Conservation (phyloP, 441 rosid genomes). For the Corymbia citriodora region DNA sequence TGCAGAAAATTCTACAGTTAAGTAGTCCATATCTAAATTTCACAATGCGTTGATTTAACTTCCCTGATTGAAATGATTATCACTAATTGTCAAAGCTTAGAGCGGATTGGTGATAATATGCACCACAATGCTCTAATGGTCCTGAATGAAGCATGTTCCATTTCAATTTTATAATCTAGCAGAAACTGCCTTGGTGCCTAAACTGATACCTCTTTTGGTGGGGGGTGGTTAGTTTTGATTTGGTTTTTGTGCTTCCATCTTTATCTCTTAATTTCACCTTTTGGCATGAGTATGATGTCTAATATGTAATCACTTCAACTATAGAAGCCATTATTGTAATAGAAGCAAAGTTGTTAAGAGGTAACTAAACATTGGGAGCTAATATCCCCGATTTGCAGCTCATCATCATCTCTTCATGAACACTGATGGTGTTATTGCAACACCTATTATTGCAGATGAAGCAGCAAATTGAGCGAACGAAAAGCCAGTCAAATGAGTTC, state of each 20-base stretch:
- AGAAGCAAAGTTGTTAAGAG: not conserved
- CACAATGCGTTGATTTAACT: not conserved
- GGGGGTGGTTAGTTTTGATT: not conserved
- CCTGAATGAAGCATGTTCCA: not conserved
- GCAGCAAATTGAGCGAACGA: slow-evolving; percentile 36
- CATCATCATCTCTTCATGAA: not conserved
- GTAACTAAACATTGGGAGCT: not conserved
- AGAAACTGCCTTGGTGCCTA: not conserved
- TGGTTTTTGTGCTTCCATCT: not conserved
- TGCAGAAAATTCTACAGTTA: slow-evolving; percentile 45
- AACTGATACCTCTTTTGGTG: not conserved
- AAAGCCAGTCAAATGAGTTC: slow-evolving; percentile 35
- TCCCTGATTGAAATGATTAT: not conserved
- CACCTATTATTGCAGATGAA: slow-evolving; percentile 35
- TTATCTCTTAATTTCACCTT: not conserved
- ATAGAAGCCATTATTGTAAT: not conserved
- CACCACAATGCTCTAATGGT: not conserved
- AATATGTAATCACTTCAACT: not conserved
- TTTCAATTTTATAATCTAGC: not conserved
- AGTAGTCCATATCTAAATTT: not conserved
- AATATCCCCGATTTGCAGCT: not conserved
- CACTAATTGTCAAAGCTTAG: not conserved
- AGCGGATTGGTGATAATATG: not conserved
- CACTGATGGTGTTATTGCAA: not conserved
- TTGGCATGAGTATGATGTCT: not conserved